Base-by-base conservation (phyloP, 768 basidiomycete genomes). In the Lyophyllum shimeji region DNA sequence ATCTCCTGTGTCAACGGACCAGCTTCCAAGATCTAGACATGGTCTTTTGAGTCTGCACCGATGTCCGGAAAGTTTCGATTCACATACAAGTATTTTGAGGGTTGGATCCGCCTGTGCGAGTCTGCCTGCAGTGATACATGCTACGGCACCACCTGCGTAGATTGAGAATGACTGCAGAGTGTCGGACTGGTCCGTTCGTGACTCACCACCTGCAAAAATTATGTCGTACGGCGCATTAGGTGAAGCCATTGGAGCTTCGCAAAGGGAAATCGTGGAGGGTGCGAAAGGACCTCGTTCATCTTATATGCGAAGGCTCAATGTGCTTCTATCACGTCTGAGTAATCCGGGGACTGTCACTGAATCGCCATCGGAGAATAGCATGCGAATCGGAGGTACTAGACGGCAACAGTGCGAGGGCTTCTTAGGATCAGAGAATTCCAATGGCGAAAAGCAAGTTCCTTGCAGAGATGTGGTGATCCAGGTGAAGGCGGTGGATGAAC, bases 191-290 rank as follows among this genome's bases (percentile, higher is more conserved):
- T 3, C 27, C 17, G 48, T 9, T 51, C 21, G 46, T 12, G 21
- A 59, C 65, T 46, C 56, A 84, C 84, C 84, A 60, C 84, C 84
- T 27, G 79, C 81, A 56, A 85, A 79, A 57, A 85, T 75, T 18
- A 85, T 75, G 57, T 84, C 81, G 57, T 76, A 78, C 17, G 48
- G 27, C 18, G 43, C 53, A 23, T 58, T 50, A 31, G 37, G 7
- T 39, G 54, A 50, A 42, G 50, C 17, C 55, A 57, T 59, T 1
- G 20, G 44, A 13, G 24, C 15, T 9, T 46, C n/a, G 12, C 15
- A 6, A 12, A 13, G 34, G 34, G 15, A 13, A 17, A 17, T 37
- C 12, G 7, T 37, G 9, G 29, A 9, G 9, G 29, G 4, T 29
- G 29, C 29, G n/a, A n/a, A n/a, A n/a, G n/a, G n/a, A 29, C 29